Conservation (phyloP, 2,329 filamentous ascomycete genomes). For the Paramyrothecium roridum region DNA sequence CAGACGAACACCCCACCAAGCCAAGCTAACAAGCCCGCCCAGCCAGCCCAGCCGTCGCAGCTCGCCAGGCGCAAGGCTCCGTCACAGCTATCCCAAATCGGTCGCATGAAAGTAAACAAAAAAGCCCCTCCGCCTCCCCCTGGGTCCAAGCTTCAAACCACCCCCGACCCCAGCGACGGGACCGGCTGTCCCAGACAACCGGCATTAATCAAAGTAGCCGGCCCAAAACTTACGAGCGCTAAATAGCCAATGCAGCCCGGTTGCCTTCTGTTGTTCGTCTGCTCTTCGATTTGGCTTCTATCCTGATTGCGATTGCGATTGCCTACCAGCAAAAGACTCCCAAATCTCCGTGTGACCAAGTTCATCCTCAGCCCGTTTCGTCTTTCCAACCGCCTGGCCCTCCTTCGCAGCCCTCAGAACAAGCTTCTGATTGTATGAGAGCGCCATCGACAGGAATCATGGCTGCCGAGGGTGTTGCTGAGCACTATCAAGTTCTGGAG, state of each 20-base stretch:
- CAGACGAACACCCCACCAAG: conserved; percentile 2
- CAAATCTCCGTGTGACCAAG: conserved; percentile 1
- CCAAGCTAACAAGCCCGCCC: conserved; percentile 14
- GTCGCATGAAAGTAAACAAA: conserved; percentile 15
- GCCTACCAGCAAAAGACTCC: not conserved
- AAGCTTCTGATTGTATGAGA: conserved; percentile 15
- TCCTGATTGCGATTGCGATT: too few species aligned
- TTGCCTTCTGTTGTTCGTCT: not conserved
- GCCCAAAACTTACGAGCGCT: not conserved
- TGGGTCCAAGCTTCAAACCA: conserved; percentile 25
- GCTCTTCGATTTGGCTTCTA: conserved; percentile 2
- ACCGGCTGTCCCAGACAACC: conserved; percentile 33
- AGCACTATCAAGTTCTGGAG: conserved; percentile 91
- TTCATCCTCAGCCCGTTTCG: not conserved
- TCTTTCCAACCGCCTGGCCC: conserved; percentile 2
- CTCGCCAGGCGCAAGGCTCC: not conserved
- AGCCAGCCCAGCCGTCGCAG: too few species aligned
- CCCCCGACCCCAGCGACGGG: conserved; percentile 2
- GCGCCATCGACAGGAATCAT: conserved; percentile 32
- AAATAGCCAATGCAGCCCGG: conserved; percentile 8
- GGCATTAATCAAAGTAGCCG: conserved; percentile 3
- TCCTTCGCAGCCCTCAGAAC: conserved; percentile 1
- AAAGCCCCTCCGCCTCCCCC: conserved; percentile 7
- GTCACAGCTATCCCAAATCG: conserved; percentile 31
- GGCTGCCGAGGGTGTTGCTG: conserved; percentile 67